Base-by-base conservation (phyloP, 768 basidiomycete genomes). In the Albatrellus ellisii region DNA sequence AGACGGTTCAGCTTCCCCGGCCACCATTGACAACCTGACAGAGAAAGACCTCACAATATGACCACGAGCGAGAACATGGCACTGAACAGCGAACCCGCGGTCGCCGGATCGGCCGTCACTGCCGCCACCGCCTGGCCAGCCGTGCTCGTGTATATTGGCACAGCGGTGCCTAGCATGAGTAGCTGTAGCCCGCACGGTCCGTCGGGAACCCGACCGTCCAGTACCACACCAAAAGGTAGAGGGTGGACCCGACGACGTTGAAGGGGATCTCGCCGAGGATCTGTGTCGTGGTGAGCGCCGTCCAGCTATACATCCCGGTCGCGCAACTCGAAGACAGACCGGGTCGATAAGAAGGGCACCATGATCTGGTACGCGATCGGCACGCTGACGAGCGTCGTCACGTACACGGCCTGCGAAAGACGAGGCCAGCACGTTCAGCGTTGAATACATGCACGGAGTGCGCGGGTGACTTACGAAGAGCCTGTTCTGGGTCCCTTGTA, bases 221-320 rank as follows among this genome's bases (percentile, higher is more conserved):
- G 50, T 65, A 72, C 69, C 68, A 74, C 54, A 65, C 66, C 34
- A 64, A 33, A 54, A 66, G 72, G 54, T 64, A 64, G 15, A 72
- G 5, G 7, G 65, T 57, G 0, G 63, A 61, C 6, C 55, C 55
- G 31, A 63, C 12, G 15, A 68, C 62, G 44, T 69, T 69, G 55
- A 66, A 63, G 12, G 67, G 67, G 1, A 67, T 33, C 52, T 71
- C 69, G 26, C 60, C 59, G 26, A 64, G 43, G 36, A 62, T 49
- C 46, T 62, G 62, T 4, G 62, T 53, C 4, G 59, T 56, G 36
- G 62, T 32, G 26, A 62, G 53, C 14, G 62, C 57, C 6, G 57
- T 52, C 65, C 65, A 68, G 42, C 52, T 56, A 53, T 67, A 68
- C 64, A 66, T 67, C 24, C 59, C 59, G 56, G 54, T 68, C 67